A percentile compares a stretch with the other conserved stretches of the same genome.
These are phyloP conservation scores for Ganoderma lucidum DNA, from an alignment of 1,284 basidiomycete genomes.

Conservation along the genomic window DNA sequence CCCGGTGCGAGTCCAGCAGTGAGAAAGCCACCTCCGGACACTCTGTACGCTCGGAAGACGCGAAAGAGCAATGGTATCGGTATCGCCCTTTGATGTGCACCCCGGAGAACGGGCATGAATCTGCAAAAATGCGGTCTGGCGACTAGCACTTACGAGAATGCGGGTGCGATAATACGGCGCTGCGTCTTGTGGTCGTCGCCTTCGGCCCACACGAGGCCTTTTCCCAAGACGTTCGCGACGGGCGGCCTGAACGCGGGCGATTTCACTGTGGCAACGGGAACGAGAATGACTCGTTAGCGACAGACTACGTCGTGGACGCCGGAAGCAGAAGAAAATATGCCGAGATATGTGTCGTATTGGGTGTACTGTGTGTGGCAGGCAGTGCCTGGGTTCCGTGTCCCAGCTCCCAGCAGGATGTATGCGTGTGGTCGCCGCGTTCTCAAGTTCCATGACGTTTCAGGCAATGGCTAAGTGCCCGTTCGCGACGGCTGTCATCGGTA, in stretches of 20 bases:
- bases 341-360: not conserved
- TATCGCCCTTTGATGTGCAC: not conserved
- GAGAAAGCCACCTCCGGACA: not conserved
- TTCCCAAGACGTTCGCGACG: constrained; percentile 38
- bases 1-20: not conserved
- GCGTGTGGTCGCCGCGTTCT: not conserved
- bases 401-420: not conserved
- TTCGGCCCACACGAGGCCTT: constrained; percentile 42
- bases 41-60: not conserved
- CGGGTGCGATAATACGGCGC: constrained; percentile 42
- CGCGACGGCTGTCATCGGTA: not conserved
- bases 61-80: not conserved
- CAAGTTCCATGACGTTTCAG: not conserved
- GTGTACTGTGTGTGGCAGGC: not conserved
- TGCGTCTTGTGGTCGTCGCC: constrained; percentile 43
- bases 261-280: constrained; percentile 32
- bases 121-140: not conserved
- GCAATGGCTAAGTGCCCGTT: not conserved
- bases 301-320: not conserved
- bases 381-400: not conserved
- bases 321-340: not conserved
- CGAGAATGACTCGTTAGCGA: constrained; percentile 9
- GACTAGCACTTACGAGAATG: constrained; percentile 39
- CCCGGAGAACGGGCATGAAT: not conserved
- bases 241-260: constrained; percentile 37